A percentile compares a stretch with the other conserved stretches of the same genome.
Conservation (phyloP, 164 flowering plant genomes). For the Cinnamomum chago region DNA sequence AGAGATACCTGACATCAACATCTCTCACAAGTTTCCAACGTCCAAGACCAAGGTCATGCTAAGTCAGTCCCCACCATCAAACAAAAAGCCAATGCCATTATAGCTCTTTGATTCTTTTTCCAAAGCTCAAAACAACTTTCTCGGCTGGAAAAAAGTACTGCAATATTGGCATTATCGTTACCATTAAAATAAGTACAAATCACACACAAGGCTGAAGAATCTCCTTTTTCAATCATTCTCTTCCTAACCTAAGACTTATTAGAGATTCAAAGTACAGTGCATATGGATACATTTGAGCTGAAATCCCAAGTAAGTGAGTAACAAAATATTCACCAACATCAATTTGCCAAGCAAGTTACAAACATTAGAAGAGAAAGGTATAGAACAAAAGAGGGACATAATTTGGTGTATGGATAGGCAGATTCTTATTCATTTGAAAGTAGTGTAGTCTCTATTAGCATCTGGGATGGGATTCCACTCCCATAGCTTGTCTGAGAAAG, state of each 20-base stretch:
- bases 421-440: slow-evolving; percentile 37
- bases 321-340: background rate
- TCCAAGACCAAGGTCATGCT: background rate
- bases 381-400: background rate
- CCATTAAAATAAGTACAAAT: background rate
- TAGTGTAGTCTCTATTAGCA: slow-evolving; percentile 33
- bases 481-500: slow-evolving; percentile 56
- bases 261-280: background rate
- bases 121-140: background rate
- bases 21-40: background rate
- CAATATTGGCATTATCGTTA: background rate
- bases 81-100: background rate
- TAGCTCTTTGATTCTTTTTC: background rate
- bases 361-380: background rate
- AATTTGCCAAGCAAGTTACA: slow-evolving; percentile 10
- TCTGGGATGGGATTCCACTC: slow-evolving; percentile 64
- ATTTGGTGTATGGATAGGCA: background rate
- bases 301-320: background rate
- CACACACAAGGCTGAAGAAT: background rate
- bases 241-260: background rate
- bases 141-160: background rate
- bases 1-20: background rate
- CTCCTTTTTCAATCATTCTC: background rate
- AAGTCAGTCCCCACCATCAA: slow-evolving; percentile 6
- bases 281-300: background rate